Evolutionary conservation across 2,329 filamentous ascomycete species (phyloP).

Genomic region (Colletotrichum lindemuthianum): DNA sequence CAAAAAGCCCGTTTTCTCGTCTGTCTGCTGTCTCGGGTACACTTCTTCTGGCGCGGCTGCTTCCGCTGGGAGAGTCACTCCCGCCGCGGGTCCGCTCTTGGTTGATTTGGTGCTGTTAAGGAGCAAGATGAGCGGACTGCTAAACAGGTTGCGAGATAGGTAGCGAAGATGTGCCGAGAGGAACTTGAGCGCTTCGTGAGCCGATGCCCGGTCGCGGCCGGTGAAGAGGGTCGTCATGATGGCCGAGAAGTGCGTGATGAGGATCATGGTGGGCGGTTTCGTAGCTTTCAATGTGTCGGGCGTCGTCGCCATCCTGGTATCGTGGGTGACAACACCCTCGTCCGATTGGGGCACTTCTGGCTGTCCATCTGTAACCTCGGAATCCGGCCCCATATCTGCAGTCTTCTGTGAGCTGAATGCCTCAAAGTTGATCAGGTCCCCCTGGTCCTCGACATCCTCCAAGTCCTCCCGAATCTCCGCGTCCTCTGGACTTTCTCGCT

Average conservation of each 20-base stretch:
- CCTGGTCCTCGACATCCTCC: not conserved
- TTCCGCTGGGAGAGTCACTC: no score
- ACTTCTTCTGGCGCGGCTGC: not conserved
- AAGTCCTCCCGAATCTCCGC: not conserved
- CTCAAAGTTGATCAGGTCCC: no score
- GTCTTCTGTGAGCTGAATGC: no score
- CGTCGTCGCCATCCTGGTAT: no score
- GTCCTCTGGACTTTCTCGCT: not conserved
- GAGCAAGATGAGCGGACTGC: constrained; percentile 61
- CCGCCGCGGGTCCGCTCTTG: constrained; percentile 9
- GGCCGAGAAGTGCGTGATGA: constrained; percentile 64
- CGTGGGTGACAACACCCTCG: no score
- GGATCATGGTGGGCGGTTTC: constrained; percentile 55
- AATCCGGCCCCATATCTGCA: no score
- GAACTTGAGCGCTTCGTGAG: constrained; percentile 59
- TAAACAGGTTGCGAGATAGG: constrained; percentile 52
- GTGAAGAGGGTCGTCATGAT: constrained; percentile 64
- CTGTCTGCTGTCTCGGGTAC: constrained; percentile 9
- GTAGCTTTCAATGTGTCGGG: not conserved
- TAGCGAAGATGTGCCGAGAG: constrained; percentile 58
- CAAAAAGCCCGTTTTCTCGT: not conserved
- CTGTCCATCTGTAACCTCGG: no score
- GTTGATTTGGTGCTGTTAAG: constrained; percentile 60
- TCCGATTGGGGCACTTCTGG: no score
- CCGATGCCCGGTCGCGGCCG: constrained; percentile 55